Conservation (phyloP, 352 stramenopile genomes). For the Globisporangium rhizosaccharum region DNA sequence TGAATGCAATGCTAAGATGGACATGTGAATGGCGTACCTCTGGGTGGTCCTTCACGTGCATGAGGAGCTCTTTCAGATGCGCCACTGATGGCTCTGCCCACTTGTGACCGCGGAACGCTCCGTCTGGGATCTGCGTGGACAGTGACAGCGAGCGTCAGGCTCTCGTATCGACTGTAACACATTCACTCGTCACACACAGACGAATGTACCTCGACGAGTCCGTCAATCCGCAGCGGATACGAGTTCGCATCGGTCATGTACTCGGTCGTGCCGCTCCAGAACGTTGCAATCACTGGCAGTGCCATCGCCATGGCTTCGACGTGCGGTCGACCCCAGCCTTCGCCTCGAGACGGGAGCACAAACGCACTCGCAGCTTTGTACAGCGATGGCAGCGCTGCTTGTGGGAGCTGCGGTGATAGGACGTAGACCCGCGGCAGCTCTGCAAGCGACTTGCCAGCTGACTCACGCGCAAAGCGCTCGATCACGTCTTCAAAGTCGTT, state of each 20-base stretch:
- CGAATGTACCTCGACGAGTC: constrained; percentile 57
- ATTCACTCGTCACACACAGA: background rate
- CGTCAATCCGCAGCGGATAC: constrained; percentile 74
- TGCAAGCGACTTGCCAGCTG: constrained; percentile 32
- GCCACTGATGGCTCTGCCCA: constrained; percentile 83
- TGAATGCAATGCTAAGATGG: background rate
- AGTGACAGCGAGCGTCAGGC: background rate
- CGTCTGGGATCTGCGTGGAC: constrained; percentile 55
- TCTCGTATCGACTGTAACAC: background rate
- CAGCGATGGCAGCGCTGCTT: constrained; percentile 47
- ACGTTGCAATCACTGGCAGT: constrained; percentile 87
- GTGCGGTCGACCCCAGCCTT: constrained; percentile 92
- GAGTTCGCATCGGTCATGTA: constrained; percentile 87
- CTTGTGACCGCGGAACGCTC: constrained; percentile 70
- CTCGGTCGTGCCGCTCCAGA: constrained; percentile 88
- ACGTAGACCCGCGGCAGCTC: constrained; percentile 60
- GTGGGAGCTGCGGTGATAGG: constrained; percentile 52
- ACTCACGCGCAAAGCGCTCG: constrained; percentile 42
- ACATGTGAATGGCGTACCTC: constrained; percentile 22
- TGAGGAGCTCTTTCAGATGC: constrained; percentile 67
- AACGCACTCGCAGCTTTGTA: constrained; percentile 83
- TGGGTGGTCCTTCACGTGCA: constrained; percentile 47
- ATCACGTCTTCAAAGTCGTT: constrained; percentile 51
- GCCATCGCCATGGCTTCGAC: constrained; percentile 93
- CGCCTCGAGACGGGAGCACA: constrained; percentile 88